Base-by-base conservation (phyloP, 345 rosid species). In the Odontarrhena argentea region DNA sequence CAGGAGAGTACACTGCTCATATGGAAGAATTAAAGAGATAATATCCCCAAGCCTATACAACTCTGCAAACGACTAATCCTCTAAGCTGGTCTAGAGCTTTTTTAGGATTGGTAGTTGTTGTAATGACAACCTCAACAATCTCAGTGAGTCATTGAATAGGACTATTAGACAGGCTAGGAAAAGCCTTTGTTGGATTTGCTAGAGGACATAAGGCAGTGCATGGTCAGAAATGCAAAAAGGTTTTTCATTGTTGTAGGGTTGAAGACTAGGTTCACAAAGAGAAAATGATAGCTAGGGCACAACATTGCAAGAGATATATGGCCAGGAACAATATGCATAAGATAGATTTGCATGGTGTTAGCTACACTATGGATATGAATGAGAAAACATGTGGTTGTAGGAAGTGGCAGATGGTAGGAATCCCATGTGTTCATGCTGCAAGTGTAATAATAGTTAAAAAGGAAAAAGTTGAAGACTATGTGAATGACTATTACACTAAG, bases 51-150 rank as follows among this genome's bases (percentile, higher is more conserved):
- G 69, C 42, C 0, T 15, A 8, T 14, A 18, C 9, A 5, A 6
- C 38, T 14, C 7, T 65, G 1, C 10, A n/a, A 2, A 8, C 7
- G 0, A 65, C 40, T 9, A 10, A 48, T 4, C 18, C 18, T 15
- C n/a, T 0, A 2, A 9, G 2, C 0, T 65, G 69, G 60, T 50
- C 59, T 3, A 38, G 69, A 14, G 30, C 30, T 65, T 65, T 24
- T 65, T 65, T 3, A 28, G 34, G 4, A 4, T 65, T 1, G 43
- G 60, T 5, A 36, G 34, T 1, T 43, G 24, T 0, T 65, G 34
- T n/a, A 54, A 43, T 60, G 65, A 60, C 8, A 44, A 41, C 24
- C 8, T 41, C 4, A 59, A 59, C 38, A 59, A 59, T 3, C 9
- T 59, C 0, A 15, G 32, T 18, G 50, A 59, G 50, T 41, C 50